Evolutionary conservation across 2,329 filamentous ascomycete species (phyloP).

Genomic region (Ceratocystis diversiconidia): DNA sequence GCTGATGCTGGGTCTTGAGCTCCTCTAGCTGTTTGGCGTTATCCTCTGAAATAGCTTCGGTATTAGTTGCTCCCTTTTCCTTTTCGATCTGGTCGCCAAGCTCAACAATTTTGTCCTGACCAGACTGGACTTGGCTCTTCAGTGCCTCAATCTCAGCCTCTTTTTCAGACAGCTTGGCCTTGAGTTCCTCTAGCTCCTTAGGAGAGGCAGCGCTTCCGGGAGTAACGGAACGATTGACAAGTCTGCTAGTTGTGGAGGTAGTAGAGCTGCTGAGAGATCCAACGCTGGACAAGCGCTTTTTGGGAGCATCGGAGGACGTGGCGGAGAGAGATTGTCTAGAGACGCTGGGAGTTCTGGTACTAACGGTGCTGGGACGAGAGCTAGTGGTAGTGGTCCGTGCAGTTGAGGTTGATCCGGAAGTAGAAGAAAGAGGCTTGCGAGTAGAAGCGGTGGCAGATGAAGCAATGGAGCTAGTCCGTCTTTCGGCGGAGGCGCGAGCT

Average conservation of each 20-base stretch:
- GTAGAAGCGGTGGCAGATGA: slow-evolving; percentile 24
- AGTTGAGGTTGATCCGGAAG: slow-evolving; percentile 1
- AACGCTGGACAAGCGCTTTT: slow-evolving; percentile 43
- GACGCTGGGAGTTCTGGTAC: slow-evolving; percentile 24
- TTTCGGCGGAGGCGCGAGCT: slow-evolving; percentile 24
- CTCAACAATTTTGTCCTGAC: slow-evolving; percentile 41
- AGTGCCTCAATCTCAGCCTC: slow-evolving; percentile 44
- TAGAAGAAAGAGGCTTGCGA: slow-evolving; percentile 17
- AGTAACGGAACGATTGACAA: slow-evolving; percentile 23
- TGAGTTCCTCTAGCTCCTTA: slow-evolving; percentile 47
- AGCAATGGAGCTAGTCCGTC: slow-evolving; percentile 26
- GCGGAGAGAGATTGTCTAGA: slow-evolving; percentile 26
- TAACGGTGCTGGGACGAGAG: slow-evolving; percentile 20
- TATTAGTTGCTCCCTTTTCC: slow-evolving; percentile 28
- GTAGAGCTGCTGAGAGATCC: slow-evolving; percentile 25
- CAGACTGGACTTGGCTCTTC: slow-evolving; percentile 41
- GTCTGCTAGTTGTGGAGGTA: slow-evolving; percentile 26
- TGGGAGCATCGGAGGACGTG: slow-evolving; percentile 31
- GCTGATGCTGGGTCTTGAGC: slow-evolving; percentile 37
- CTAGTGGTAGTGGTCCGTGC: slow-evolving; percentile 8
- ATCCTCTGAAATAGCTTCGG: slow-evolving; percentile 28
- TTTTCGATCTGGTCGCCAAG: slow-evolving; percentile 38
- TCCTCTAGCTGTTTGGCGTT: slow-evolving; percentile 29
- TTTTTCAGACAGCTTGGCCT: slow-evolving; percentile 42
- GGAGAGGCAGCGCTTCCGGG: slow-evolving; percentile 28